A percentile compares a stretch with the other conserved stretches of the same genome.
Evolutionary conservation across 306 rosid species (phyloP).

Genomic region (Lathyrus aphaca): DNA sequence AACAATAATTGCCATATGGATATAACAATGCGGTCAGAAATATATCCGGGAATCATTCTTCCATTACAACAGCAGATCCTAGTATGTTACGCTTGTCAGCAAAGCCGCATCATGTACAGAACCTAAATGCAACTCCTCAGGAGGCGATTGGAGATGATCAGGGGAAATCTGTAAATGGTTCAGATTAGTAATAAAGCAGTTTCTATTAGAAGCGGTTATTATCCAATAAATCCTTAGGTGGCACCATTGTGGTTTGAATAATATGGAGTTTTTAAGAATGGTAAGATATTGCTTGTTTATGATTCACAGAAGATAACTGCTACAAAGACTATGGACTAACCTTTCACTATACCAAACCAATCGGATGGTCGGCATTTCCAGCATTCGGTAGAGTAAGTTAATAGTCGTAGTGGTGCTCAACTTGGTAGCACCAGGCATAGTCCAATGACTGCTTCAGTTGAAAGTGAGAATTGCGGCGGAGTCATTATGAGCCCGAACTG

Average conservation of each 20-base stretch:
- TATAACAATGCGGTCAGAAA: conserved; percentile 51
- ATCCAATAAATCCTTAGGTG: conserved; percentile 84
- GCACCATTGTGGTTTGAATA: conserved; percentile 96
- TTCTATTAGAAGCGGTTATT: conserved; percentile 59
- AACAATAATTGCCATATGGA: too few species aligned
- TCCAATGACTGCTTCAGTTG: conserved; percentile 45
- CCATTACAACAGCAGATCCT: conserved; percentile 55
- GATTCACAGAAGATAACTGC: too few species aligned
- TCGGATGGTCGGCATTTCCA: too few species aligned
- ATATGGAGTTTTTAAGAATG: conserved; percentile 78
- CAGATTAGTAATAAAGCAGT: conserved; percentile 49
- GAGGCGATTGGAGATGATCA: conserved; percentile 50
- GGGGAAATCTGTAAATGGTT: conserved; percentile 47
- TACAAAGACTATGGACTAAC: too few species aligned
- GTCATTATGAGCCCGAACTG: too few species aligned
- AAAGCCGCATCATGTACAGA: conserved; percentile 52
- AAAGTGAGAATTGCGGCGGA: conserved; percentile 62
- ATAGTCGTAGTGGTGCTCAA: too few species aligned
- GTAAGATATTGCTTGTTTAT: too few species aligned
- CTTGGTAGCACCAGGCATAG: too few species aligned
- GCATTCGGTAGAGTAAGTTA: too few species aligned
- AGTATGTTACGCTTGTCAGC: conserved; percentile 52
- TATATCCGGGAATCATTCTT: conserved; percentile 49
- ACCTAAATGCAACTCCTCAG: conserved; percentile 54
- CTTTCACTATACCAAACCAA: too few species aligned